Base-by-base conservation (phyloP, 805 yeast genomes). In the Candida tammaniensis region DNA sequence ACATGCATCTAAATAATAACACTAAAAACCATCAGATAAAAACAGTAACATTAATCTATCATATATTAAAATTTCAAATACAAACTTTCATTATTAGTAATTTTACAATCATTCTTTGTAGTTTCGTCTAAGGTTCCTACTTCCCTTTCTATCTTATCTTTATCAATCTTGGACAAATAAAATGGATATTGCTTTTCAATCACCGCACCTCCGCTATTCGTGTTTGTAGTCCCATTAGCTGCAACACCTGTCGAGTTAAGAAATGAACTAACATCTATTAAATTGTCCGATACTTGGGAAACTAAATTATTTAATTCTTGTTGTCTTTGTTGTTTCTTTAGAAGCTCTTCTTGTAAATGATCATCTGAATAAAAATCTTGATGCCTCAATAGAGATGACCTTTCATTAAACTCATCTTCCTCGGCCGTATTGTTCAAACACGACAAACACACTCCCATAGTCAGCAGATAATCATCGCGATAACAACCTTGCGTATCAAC, bases 391-490 rank as follows among this genome's bases (percentile, higher is more conserved):
- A 61, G 41, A 14, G 70, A 62, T 11, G 73, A 40, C 28, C 65
- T 61, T 39, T 71, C 76, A 36, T 65, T 58, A 34, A 41, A 39
- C 16, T 63, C 67, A 19, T 56, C 71, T 28, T 60, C 65, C 13
- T 55, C 64, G 12, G 53, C 57, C 22, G 30, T 38, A 4, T 56
- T 52, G 25, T 55, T 44, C 12, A 72, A 54, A 43, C 78, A 72
- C 12, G 78, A 72, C 25, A 71, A 54, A 47, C 78, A 72, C 33
- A 57, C 42, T 23, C 78, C 78, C 78, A 72, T 72, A 9, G 4
- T 22, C 24, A n/a, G n/a, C n/a, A n/a, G n/a, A n/a, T n/a, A n/a
- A n/a, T n/a, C n/a, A n/a, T n/a, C n/a, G n/a, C n/a, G n/a, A n/a
- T n/a, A n/a, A n/a, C n/a, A n/a, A n/a, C n/a, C n/a, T n/a, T n/a